Evolutionary conservation across 2,329 filamentous ascomycete genomes (phyloP), one percentile per base, ranked within the genome.

Genomic region (Alternaria gaisen): DNA sequence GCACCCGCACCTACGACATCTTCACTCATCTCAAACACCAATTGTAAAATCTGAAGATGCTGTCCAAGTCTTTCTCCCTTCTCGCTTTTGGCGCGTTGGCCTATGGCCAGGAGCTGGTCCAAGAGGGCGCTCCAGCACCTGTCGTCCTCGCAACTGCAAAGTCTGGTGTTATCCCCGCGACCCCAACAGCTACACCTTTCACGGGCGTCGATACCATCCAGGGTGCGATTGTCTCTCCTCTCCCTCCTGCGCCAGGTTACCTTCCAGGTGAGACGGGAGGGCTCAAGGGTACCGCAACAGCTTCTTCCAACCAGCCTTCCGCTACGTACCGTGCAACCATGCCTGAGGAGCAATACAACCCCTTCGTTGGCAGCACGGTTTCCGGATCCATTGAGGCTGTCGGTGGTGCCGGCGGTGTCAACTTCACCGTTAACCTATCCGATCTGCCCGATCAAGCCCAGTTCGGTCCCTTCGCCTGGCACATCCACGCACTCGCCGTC

Each of bases 401-500:
- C 20, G 73, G 74, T 9, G 65, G 65, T 5, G 58, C 74, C 5
- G 51, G 70, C 16, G 80, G 77, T 34, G 76, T 79, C 12, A 68
- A 72, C 36, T 77, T 83, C 58, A 73, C 74, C 34, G 67, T 82
- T 57, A 73, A 72, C 60, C 61, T 83, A 51, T 70, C 70, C 48
- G 75, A 76, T 42, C 71, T 83, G 5, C 81, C 81, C 16, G 38
- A 60, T 3, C 66, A 68, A 40, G 58, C 66, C 4, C 28, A 53
- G 10, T 71, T 64, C 44, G 67, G 69, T 3, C 70, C 68, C 5
- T 72, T 71, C 48, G 53, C 56, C 22, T 81, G 80, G 69, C 76
- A 80, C 66, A 77, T 82, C 61, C 78, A 81, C 69, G 65, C 76
- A 18, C 63, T 72, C n/a, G 72, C 78, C 1, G 69, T 81, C 7